Percentiles rank a stretch among this genome's conserved stretches.
phyloP scores from a whole-genome alignment of 768 basidiomycete genomes.

The Leccinum aurantiacum region DNA sequence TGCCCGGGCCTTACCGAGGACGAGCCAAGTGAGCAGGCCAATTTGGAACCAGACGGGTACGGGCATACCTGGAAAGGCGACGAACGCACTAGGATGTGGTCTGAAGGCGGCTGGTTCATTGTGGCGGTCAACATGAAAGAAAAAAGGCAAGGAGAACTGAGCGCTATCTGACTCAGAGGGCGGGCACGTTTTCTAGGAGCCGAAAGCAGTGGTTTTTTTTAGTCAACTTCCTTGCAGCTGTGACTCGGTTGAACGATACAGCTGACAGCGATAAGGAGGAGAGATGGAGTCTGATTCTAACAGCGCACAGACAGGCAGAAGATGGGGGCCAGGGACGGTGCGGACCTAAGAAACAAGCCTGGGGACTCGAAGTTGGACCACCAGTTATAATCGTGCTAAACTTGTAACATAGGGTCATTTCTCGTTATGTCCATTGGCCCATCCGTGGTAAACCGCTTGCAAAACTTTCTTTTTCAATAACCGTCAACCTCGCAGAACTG shows the following conservation, averaged over 20 bases:
- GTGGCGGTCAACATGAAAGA: conserved; percentile 20
- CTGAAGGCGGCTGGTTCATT: conserved; percentile 29
- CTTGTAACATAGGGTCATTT: conserved; percentile 25
- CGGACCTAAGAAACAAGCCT: conserved; percentile 14
- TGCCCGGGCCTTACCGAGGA: conserved; percentile 30
- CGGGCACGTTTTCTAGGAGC: conserved; percentile 30
- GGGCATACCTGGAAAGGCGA: conserved; percentile 31
- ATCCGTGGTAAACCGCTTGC: not conserved
- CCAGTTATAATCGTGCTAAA: conserved; percentile 11
- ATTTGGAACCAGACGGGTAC: conserved; percentile 16
- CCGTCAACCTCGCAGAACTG: not conserved
- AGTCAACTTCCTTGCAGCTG: conserved; percentile 20
- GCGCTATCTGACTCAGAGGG: conserved; percentile 20
- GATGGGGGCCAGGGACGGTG: conserved; percentile 2
- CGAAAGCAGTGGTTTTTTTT: conserved; percentile 25
- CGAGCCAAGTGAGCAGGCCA: not conserved
- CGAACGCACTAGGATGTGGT: conserved; percentile 25
- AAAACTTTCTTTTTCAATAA: not conserved
- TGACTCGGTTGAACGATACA: conserved; percentile 3
- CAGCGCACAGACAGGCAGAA: not conserved
- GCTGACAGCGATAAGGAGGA: not conserved
- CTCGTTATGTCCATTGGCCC: conserved; percentile 13
- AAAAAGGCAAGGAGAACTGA: conserved; percentile 4
- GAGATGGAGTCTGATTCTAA: not conserved
- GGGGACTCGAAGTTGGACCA: conserved; percentile 7